Percentiles rank a stretch among this genome's conserved stretches.
Evolutionary conservation across 495 filamentous ascomycete genomes (phyloP).

Genomic region (Podospora appendiculata): DNA sequence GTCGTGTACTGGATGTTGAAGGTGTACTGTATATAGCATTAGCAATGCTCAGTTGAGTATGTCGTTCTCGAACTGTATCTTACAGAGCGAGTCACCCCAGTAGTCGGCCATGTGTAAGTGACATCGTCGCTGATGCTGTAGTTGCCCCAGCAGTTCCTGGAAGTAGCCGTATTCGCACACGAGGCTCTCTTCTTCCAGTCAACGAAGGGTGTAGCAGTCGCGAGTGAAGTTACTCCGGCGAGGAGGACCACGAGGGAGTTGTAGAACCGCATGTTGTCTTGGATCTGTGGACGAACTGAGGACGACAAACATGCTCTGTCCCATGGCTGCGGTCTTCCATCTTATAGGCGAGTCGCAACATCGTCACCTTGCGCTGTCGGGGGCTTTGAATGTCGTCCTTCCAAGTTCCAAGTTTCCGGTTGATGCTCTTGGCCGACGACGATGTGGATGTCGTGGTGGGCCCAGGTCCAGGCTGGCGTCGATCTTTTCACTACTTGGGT

Average conservation of each 20-base stretch:
- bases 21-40: neutral
- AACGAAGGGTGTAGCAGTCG: neutral
- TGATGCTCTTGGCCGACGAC: too few relatives aligned
- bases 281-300: too few relatives aligned
- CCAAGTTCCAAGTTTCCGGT: too few relatives aligned
- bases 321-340: too few relatives aligned
- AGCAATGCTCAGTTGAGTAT: neutral
- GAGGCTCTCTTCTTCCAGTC: neutral
- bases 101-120: constrained; percentile 4
- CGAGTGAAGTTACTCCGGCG: neutral
- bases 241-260: neutral
- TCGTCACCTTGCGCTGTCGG: too few relatives aligned
- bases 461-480: too few relatives aligned
- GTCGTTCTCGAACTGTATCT: neutral
- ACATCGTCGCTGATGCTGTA: constrained; percentile 8
- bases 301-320: too few relatives aligned
- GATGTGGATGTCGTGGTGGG: too few relatives aligned
- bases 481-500: too few relatives aligned
- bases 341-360: too few relatives aligned
- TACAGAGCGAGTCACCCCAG: constrained; percentile 9
- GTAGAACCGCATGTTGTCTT: neutral
- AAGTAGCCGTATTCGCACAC: constrained; percentile 7
- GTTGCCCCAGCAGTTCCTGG: constrained; percentile 13
- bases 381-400: too few relatives aligned
- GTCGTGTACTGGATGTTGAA: neutral